A percentile compares a stretch with the other conserved stretches of the same genome.
Conservation (phyloP, 139 green algal species). For the Penium margaritaceum region DNA sequence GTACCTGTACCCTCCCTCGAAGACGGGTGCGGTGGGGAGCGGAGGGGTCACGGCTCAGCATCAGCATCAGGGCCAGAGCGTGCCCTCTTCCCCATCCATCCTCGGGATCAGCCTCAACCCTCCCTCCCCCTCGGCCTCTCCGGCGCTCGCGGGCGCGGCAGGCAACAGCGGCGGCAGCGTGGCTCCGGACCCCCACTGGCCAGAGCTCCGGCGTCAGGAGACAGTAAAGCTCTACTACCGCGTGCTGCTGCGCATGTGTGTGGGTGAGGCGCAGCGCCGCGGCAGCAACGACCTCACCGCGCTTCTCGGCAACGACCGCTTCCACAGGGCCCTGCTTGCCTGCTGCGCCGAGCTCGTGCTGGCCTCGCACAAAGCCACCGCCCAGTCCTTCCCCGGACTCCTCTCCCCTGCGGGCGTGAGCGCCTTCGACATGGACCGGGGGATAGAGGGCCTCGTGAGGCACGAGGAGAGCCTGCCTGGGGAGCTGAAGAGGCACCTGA, state of each 20-base stretch:
- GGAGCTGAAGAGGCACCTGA: constrained; percentile 49
- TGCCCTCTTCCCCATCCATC: no score
- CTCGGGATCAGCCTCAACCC: no score
- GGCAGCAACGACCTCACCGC: not conserved
- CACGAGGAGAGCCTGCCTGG: constrained; percentile 41
- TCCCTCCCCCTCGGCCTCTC: no score
- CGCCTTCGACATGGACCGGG: constrained; percentile 48
- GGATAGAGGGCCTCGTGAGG: constrained; percentile 48
- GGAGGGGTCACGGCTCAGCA: no score
- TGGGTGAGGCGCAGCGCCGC: constrained; percentile 2
- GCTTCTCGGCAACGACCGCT: constrained; percentile 36
- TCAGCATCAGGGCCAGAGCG: no score
- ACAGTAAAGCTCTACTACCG: constrained; percentile 62
- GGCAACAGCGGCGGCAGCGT: no score
- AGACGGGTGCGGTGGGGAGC: no score
- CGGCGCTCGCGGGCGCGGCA: no score
- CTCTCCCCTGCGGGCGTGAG: constrained; percentile 21
- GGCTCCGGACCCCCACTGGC: constrained; percentile 22
- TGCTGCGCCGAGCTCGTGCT: constrained; percentile 45
- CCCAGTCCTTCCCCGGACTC: constrained; percentile 38
- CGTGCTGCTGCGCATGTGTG: constrained; percentile 58
- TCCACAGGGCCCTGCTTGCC: constrained; percentile 42
- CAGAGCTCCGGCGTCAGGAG: constrained; percentile 32
- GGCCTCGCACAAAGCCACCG: constrained; percentile 34
- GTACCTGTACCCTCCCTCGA: no score